A percentile compares a stretch with the other conserved stretches of the same genome.
Evolutionary conservation across 2,329 filamentous ascomycete species (phyloP).

Genomic region (Fusarium sp.): DNA sequence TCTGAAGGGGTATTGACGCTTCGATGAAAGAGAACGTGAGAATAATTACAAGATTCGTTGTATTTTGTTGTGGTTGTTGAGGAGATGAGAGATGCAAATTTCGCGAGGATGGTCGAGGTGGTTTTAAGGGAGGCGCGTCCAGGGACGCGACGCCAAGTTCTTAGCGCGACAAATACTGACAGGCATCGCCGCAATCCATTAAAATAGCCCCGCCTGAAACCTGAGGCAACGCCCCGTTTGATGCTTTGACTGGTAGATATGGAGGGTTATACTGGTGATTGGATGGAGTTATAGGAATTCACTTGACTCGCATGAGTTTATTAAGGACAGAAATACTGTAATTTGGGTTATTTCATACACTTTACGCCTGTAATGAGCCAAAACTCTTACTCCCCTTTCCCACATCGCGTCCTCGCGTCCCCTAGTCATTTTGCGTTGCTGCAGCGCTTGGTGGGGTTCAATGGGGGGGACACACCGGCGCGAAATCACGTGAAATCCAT

Average conservation of each 20-base stretch:
- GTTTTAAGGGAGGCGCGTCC: conserved; percentile 55
- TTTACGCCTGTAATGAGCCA: background rate
- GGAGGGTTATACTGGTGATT: conserved; percentile 17
- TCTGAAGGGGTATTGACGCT: conserved; percentile 25
- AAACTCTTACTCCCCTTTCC: conserved; percentile 4
- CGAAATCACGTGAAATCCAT: conserved; percentile 42
- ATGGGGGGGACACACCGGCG: conserved; percentile 29
- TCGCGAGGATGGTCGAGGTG: conserved; percentile 44
- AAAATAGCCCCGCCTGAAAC: conserved; percentile 45
- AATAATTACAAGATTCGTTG: conserved; percentile 27
- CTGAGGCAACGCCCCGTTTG: conserved; percentile 41
- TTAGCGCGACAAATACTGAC: conserved; percentile 49
- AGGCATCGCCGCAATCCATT: conserved; percentile 44
- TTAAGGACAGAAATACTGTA: background rate
- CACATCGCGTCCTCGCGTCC: conserved; percentile 34
- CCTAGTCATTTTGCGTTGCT: conserved; percentile 34
- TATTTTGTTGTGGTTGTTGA: conserved; percentile 40
- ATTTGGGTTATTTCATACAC: background rate
- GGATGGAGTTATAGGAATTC: background rate
- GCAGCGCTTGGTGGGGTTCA: conserved; percentile 31
- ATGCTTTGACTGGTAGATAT: conserved; percentile 16
- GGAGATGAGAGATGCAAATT: conserved; percentile 43
- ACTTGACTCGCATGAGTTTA: background rate
- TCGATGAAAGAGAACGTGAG: conserved; percentile 27
- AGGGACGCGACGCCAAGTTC: conserved; percentile 50